phyloP scores from a whole-genome alignment of 73 alveolate species.

The Blepharisma japonicum region DNA sequence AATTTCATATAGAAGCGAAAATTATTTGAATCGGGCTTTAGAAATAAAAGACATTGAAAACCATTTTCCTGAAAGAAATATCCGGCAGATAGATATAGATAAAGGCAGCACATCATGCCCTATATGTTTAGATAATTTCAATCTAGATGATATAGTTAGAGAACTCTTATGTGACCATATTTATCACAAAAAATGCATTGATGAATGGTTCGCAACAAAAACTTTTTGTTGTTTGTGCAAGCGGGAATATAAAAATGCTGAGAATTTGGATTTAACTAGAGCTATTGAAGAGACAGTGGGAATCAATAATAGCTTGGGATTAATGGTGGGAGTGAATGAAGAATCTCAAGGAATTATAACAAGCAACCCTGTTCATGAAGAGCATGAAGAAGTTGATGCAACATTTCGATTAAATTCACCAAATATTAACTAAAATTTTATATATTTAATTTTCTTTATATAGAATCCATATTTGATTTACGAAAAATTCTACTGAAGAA shows the following conservation, averaged over 20 bases:
- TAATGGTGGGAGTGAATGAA: too few relatives aligned
- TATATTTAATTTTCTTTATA: too few relatives aligned
- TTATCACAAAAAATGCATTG: constrained; percentile 26
- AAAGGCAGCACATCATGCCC: neutral
- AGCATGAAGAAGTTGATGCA: too few relatives aligned
- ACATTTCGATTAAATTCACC: too few relatives aligned
- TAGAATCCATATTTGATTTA: too few relatives aligned
- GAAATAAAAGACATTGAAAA: neutral
- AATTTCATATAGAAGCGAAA: neutral
- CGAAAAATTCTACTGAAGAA: too few relatives aligned
- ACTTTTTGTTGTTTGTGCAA: constrained; percentile 13
- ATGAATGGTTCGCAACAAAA: neutral
- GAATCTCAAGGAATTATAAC: too few relatives aligned
- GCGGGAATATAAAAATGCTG: neutral
- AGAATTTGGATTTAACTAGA: too few relatives aligned
- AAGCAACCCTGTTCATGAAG: too few relatives aligned
- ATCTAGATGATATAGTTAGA: neutral
- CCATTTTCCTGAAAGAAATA: neutral
- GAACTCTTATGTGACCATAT: constrained; percentile 17
- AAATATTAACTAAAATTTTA: too few relatives aligned
- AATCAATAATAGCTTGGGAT: too few relatives aligned
- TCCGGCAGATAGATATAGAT: neutral
- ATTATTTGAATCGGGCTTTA: neutral
- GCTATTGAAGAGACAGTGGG: too few relatives aligned
- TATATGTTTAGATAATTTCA: constrained; percentile 16